These are phyloP conservation scores for Saccharomycopsis malanga DNA, from an alignment of 805 yeast species.

Conservation along the genomic window DNA sequence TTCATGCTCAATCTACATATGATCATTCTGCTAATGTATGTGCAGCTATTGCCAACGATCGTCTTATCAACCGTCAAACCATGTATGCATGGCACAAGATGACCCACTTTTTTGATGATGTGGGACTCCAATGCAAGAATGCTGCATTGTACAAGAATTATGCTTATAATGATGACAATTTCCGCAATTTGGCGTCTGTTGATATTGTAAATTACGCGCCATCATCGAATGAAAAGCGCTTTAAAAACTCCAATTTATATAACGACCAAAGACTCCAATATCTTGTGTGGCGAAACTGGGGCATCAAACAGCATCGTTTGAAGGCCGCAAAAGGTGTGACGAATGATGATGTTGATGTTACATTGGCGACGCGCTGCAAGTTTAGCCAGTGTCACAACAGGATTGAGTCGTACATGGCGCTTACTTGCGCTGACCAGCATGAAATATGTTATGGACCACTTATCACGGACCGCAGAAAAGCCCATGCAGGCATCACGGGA, in stretches of 20 bases:
- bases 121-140: background rate
- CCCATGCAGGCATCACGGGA: background rate
- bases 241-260: constrained; percentile 9
- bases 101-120: background rate
- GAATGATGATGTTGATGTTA: background rate
- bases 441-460: constrained; percentile 11
- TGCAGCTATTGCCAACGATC: background rate
- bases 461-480: background rate
- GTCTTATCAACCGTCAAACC: background rate
- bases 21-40: background rate
- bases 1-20: background rate
- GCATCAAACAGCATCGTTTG: background rate
- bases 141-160: background rate
- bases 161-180: constrained; percentile 16
- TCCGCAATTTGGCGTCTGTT: constrained; percentile 5
- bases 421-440: constrained; percentile 11
- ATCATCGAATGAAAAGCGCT: background rate
- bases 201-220: constrained; percentile 7
- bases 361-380: constrained; percentile 1
- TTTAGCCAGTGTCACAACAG: background rate
- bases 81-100: background rate
- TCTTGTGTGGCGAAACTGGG: constrained; percentile 12
- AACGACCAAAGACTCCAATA: constrained; percentile 7
- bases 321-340: background rate
- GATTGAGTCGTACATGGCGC: constrained; percentile 2